Percentiles rank a stretch among this genome's conserved stretches.
Evolutionary conservation across 768 basidiomycete genomes (phyloP).

Genomic region (Gyrodon lividus): DNA sequence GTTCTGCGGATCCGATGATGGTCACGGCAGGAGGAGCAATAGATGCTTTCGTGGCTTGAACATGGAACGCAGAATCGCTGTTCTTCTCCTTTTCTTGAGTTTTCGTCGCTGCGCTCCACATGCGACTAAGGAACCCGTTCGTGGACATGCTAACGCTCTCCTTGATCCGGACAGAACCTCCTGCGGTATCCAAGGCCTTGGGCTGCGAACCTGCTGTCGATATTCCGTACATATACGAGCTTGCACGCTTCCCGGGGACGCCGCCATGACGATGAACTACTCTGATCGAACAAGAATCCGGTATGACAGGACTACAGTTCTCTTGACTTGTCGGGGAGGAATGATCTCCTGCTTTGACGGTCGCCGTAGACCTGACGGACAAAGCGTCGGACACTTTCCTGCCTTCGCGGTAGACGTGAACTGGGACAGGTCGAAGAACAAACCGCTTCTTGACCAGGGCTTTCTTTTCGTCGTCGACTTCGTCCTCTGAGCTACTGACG

Average conservation of each 20-base stretch:
- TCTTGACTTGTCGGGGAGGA: slow-evolving; percentile 19
- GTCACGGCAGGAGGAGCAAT: slow-evolving; percentile 17
- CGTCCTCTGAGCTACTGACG: slow-evolving; percentile 48
- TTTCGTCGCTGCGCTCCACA: slow-evolving; percentile 69
- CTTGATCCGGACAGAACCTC: slow-evolving; percentile 25
- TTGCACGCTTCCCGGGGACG: slow-evolving; percentile 23
- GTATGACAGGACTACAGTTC: slow-evolving; percentile 14
- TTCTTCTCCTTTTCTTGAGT: slow-evolving; percentile 30
- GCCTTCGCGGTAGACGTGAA: slow-evolving; percentile 42
- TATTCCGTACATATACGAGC: slow-evolving; percentile 28
- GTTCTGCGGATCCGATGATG: slow-evolving; percentile 26
- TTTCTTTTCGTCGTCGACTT: slow-evolving; percentile 32
- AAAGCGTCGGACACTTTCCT: slow-evolving; percentile 35
- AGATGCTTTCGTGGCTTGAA: slow-evolving; percentile 8
- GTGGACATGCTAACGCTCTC: slow-evolving; percentile 43
- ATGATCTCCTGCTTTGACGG: slow-evolving; percentile 31
- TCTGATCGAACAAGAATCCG: slow-evolving; percentile 22
- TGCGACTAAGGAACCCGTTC: slow-evolving; percentile 61
- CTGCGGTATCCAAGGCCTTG: slow-evolving; percentile 12
- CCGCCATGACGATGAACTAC: slow-evolving; percentile 25
- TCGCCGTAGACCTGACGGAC: slow-evolving; percentile 36
- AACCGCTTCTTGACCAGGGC: slow-evolving; percentile 37
- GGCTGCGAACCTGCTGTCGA: slow-evolving; percentile 14
- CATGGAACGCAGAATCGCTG: slow-evolving; percentile 3
- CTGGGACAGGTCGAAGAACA: slow-evolving; percentile 45